Percentiles rank a stretch among this genome's conserved stretches.
Evolutionary conservation across 805 yeast genomes (phyloP).

Genomic region (Ogataea minuta): DNA sequence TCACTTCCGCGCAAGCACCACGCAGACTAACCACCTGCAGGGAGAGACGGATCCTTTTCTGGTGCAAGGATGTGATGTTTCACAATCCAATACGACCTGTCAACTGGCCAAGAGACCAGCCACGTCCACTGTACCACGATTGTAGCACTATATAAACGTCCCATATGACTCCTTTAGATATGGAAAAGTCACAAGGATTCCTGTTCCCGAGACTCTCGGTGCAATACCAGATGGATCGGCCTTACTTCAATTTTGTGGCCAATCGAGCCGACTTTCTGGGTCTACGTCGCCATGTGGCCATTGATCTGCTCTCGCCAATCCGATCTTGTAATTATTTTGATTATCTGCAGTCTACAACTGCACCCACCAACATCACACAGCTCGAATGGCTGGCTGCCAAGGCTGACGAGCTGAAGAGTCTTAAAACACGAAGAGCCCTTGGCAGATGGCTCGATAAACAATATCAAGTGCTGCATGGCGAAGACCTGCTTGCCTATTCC

Average conservation of each 20-base stretch:
- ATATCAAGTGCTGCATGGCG: conserved; percentile 7
- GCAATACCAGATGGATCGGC: neutral
- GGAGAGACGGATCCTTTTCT: neutral
- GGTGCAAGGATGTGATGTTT: conserved; percentile 2
- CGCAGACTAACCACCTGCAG: no score
- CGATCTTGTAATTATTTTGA: conserved; percentile 13
- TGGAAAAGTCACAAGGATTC: conserved; percentile 2
- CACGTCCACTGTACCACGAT: neutral
- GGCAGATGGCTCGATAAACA: conserved; percentile 19
- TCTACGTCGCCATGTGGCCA: conserved; percentile 6
- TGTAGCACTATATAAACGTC: no score
- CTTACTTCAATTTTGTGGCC: conserved; percentile 6
- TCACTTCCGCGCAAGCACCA: neutral
- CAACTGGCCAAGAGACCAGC: conserved; percentile 1
- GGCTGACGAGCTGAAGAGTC: conserved; percentile 6
- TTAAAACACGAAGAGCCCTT: conserved; percentile 14
- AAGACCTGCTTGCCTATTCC: conserved; percentile 4
- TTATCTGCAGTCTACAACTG: conserved; percentile 14
- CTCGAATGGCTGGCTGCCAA: conserved; percentile 17
- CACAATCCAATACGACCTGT: neutral
- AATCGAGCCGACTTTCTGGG: conserved; percentile 11
- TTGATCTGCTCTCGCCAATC: conserved; percentile 7
- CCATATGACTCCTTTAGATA: conserved; percentile 3
- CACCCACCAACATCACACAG: conserved; percentile 14
- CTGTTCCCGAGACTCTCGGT: conserved; percentile 11